Percentiles rank a stretch among this genome's conserved stretches.
Evolutionary conservation across 352 stramenopile genomes (phyloP).

Genomic region (Halophytophthora batemanensis): DNA sequence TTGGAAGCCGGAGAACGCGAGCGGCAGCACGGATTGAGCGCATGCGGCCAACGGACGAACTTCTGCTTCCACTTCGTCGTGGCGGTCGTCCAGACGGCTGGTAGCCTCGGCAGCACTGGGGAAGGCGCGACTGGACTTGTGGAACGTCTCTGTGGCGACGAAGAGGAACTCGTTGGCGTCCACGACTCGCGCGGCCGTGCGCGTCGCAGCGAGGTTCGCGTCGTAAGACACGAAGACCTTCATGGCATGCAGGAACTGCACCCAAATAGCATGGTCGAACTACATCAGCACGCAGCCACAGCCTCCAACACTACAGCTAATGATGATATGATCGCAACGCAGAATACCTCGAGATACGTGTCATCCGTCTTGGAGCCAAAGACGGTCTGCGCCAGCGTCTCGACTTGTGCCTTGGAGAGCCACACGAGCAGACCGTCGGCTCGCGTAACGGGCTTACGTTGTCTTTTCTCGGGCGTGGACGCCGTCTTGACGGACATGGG

Average conservation of each 20-base stretch:
- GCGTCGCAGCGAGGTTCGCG: conserved; percentile 8
- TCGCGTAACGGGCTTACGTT: conserved; percentile 18
- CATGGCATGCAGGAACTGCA: conserved; percentile 46
- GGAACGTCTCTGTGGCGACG: conserved; percentile 41
- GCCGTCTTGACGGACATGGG: conserved; percentile 25
- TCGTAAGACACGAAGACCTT: conserved; percentile 36
- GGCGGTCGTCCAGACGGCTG: background rate
- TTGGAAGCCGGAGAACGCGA: conserved; percentile 3
- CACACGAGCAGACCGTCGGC: conserved; percentile 28
- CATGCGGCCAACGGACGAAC: conserved; percentile 2
- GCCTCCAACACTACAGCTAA: background rate
- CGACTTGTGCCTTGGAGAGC: conserved; percentile 49
- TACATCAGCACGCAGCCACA: conserved; percentile 1
- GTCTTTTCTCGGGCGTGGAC: conserved; percentile 4
- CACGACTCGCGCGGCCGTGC: conserved; percentile 20
- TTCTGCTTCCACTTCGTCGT: conserved; percentile 5
- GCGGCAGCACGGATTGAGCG: background rate
- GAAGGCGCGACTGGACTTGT: conserved; percentile 24
- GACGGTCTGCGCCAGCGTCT: conserved; percentile 33
- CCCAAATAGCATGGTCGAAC: no score
- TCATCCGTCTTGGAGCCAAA: conserved; percentile 53
- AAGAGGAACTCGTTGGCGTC: conserved; percentile 50
- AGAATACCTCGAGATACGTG: conserved; percentile 48
- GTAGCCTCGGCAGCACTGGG: background rate
- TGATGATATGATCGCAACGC: no score